Evolutionary conservation across 2,329 filamentous ascomycete species (phyloP).

Genomic region (Penicillium capsulatum): DNA sequence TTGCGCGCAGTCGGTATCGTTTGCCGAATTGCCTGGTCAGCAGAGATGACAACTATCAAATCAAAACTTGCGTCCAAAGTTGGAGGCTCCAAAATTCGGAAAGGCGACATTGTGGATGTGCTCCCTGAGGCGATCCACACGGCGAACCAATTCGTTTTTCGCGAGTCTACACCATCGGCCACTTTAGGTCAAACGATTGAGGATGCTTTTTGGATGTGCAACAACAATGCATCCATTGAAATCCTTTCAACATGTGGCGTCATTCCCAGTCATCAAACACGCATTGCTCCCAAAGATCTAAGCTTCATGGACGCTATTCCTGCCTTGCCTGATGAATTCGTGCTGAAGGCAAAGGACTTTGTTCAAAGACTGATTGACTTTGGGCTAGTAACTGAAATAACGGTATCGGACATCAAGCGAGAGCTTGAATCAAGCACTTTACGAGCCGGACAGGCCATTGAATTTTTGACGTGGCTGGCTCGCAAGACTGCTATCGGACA

Average conservation of each 20-base stretch:
- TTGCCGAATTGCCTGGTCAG: conserved; percentile 78
- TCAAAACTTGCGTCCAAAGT: conserved; percentile 49
- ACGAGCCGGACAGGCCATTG: conserved; percentile 68
- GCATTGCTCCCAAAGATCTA: conserved; percentile 65
- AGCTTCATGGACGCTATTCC: conserved; percentile 87
- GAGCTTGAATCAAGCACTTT: conserved; percentile 81
- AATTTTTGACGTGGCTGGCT: conserved; percentile 81
- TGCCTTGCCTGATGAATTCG: conserved; percentile 72
- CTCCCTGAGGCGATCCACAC: conserved; percentile 77
- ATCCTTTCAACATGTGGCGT: conserved; percentile 85
- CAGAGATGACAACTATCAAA: conserved; percentile 77
- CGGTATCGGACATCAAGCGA: conserved; percentile 75
- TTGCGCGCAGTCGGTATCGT: conserved; percentile 86
- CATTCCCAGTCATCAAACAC: conserved; percentile 75
- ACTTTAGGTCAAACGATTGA: conserved; percentile 83
- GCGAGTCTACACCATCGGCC: conserved; percentile 81
- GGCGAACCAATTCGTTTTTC: conserved; percentile 81
- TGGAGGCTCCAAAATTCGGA: conserved; percentile 51
- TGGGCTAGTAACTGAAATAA: conserved; percentile 82
- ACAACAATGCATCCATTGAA: conserved; percentile 75
- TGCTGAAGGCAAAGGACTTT: conserved; percentile 64
- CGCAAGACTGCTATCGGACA: conserved; percentile 68
- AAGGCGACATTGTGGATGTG: conserved; percentile 61
- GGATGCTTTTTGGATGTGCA: conserved; percentile 93
- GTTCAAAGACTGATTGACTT: conserved; percentile 77